These are phyloP conservation scores for Camelina hispida DNA, from an alignment of 345 rosid genomes.

Conservation along the genomic window DNA sequence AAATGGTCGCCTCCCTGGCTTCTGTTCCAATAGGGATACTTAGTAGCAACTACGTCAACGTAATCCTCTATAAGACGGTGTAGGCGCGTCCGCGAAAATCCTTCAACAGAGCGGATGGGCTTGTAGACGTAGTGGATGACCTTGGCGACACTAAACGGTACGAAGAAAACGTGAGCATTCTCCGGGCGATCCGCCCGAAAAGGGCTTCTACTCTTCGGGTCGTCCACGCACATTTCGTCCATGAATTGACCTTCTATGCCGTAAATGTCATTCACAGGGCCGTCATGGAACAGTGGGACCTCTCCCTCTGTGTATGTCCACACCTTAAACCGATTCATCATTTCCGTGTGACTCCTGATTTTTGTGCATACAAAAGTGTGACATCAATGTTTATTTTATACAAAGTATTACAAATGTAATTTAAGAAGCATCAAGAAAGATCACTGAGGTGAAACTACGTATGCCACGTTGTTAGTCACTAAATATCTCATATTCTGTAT, in stretches of 20 bases:
- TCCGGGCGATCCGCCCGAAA: constrained; percentile 53
- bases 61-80: constrained; percentile 64
- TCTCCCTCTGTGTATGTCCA: constrained; percentile 80
- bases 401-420: not conserved
- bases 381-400: constrained; percentile 21
- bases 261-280: constrained; percentile 67
- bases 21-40: constrained; percentile 63
- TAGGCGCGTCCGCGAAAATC: constrained; percentile 56
- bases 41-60: constrained; percentile 45
- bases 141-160: constrained; percentile 65
- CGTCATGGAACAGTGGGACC: constrained; percentile 62
- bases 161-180: constrained; percentile 57
- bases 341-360: constrained; percentile 67
- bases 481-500: not conserved
- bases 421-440: not conserved
- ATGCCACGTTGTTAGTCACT: not conserved
- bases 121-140: constrained; percentile 55
- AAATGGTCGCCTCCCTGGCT: constrained; percentile 72
- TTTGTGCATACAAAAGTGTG: not conserved
- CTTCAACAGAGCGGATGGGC: constrained; percentile 49
- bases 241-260: constrained; percentile 73
- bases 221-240: constrained; percentile 57
- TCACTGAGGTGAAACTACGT: not conserved
- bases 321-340: constrained; percentile 68
- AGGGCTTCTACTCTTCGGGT: constrained; percentile 41